Percentiles rank a stretch among this genome's conserved stretches.
Evolutionary conservation across 139 green algal species (phyloP).

Genomic region (Chlorella sp.): DNA sequence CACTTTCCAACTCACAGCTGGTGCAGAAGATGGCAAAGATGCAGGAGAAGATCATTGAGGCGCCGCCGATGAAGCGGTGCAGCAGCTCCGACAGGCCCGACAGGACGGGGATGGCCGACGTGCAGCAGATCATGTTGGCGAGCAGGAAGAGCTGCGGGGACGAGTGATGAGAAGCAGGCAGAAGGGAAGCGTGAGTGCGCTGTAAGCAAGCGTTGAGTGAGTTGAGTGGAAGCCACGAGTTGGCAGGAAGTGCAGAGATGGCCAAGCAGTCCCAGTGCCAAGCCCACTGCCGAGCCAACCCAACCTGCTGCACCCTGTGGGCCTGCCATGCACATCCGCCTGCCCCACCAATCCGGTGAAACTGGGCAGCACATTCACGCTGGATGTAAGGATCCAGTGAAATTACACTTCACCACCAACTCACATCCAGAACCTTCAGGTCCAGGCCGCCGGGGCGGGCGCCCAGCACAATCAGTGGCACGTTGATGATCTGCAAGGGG

Average conservation of each 20-base stretch:
- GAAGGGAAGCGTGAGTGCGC: no score
- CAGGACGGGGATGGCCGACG: slow-evolving; percentile 71
- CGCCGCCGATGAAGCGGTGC: slow-evolving; percentile 38
- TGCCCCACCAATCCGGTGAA: no score
- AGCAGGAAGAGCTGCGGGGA: slow-evolving; percentile 78
- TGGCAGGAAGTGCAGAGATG: no score
- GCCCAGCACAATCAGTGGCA: slow-evolving; percentile 70
- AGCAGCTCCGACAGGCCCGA: slow-evolving; percentile 43
- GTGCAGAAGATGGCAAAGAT: slow-evolving; percentile 35
- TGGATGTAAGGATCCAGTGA: no score
- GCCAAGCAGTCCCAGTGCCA: no score
- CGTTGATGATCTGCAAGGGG: slow-evolving; percentile 65
- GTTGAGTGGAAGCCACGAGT: not conserved
- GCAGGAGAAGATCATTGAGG: slow-evolving; percentile 42
- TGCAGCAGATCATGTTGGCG: slow-evolving; percentile 82
- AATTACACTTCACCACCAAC: not conserved
- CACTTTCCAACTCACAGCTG: slow-evolving; percentile 2
- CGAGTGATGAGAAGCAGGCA: not conserved
- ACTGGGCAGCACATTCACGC: no score
- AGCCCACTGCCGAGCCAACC: no score
- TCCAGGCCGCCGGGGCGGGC: slow-evolving; percentile 34
- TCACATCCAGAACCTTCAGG: slow-evolving; percentile 57
- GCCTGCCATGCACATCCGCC: no score
- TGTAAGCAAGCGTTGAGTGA: no score
- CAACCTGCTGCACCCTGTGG: no score